A percentile compares a stretch with the other conserved stretches of the same genome.
Conservation (phyloP, 164 flowering plant genomes). For the Magnolia officinalis region DNA sequence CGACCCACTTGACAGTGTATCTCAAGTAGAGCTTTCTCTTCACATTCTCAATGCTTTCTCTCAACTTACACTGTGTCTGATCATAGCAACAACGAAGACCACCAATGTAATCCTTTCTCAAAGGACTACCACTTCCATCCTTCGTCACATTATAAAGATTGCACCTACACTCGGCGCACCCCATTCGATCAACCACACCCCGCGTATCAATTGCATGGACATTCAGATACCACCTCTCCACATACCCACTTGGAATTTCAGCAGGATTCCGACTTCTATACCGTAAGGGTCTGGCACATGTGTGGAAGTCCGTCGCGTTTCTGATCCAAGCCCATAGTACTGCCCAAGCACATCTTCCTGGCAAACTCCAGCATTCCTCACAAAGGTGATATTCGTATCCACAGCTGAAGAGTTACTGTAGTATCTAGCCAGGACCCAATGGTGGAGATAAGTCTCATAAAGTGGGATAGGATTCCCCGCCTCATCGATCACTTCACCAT, state of each 20-base stretch:
- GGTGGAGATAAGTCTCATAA: conserved; percentile 91
- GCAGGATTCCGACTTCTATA: conserved; percentile 64
- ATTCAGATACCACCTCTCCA: conserved; percentile 76
- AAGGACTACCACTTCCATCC: conserved; percentile 42
- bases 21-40: conserved; percentile 58
- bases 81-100: conserved; percentile 81
- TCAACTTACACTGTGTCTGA: conserved; percentile 53
- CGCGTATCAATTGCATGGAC: conserved; percentile 91
- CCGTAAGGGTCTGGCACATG: conserved; percentile 80
- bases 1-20: conserved; percentile 77
- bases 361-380: conserved; percentile 62
- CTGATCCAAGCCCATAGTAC: conserved; percentile 83
- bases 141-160: conserved; percentile 70
- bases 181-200: conserved; percentile 65
- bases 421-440: conserved; percentile 68
- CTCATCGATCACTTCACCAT: conserved; percentile 85
- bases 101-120: conserved; percentile 53
- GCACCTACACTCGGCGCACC: conserved; percentile 87
- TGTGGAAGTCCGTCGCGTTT: conserved; percentile 62
- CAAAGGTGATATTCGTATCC: conserved; percentile 3
- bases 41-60: conserved; percentile 34
- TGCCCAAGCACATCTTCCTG: conserved; percentile 37
- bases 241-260: conserved; percentile 63
- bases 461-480: conserved; percentile 79
- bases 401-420: conserved; percentile 12